Base-by-base conservation (phyloP, 768 basidiomycete species). In the Fomitopsis serialis region DNA sequence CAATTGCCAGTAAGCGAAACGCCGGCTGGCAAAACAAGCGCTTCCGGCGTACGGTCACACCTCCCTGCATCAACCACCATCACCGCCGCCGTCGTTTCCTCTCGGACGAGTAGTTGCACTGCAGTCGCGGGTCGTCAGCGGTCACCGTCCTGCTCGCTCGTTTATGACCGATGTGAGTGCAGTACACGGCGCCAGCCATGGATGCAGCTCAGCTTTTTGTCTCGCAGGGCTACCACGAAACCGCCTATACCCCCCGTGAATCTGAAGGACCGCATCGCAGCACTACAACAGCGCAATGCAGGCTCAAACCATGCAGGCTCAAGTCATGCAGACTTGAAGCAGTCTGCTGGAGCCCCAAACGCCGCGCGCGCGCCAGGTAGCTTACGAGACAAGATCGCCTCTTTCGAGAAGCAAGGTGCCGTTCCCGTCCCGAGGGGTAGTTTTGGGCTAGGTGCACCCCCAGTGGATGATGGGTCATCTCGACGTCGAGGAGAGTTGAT, bases 231-330 rank as follows among this genome's bases (percentile, higher is more conserved):
- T 42, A 54, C 63, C 48, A 54, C 63, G 22, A 61, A 59, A 53
- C 52, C 63, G 27, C 48, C 58, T 13, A 54, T 62, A 53, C 56
- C 66, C 5, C 61, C 58, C 37, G 74, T 72, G 48, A 87, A 85
- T 66, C 79, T 91, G 63, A 89, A 84, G 69, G 89, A 91, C 60
- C 85, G 89, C 50, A 91, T 92, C 57, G 89, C 89, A 17, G 88
- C 88, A 24, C 73, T 92, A 46, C 82, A 92, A 65, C 87, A 88
- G 59, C 77, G 79, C 54, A 64, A 67, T 60, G 49, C 58, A 52
- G 32, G 54, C 34, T 46, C 61, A 50, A 48, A 54, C 59, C 64
- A 56, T 37, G 55, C 60, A 51, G 56, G 58, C 34, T 46, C 52
- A 19, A 59, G 57, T n/a, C 64, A 56, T 37, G 55, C 60, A 51